Conservation (phyloP, 2,329 filamentous ascomycete species). For the Sclerotinia minor region DNA sequence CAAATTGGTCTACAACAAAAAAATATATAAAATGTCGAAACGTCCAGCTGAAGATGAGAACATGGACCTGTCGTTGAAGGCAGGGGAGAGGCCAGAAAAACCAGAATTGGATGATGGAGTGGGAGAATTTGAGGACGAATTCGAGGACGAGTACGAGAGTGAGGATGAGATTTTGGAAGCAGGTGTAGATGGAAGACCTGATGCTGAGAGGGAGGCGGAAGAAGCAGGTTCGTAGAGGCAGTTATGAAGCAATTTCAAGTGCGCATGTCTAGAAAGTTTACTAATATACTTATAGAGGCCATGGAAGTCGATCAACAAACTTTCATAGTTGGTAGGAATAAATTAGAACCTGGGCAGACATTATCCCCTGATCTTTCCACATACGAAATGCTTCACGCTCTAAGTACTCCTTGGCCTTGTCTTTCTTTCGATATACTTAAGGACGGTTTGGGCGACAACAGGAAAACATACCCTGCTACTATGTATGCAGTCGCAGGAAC, state of each 20-base stretch:
- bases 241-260: not conserved
- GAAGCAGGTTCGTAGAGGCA: constrained; percentile 61
- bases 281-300: constrained; percentile 52
- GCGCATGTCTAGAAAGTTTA: constrained; percentile 22
- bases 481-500: constrained; percentile 95
- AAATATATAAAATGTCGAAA: constrained; percentile 55
- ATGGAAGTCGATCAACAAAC: constrained; percentile 95
- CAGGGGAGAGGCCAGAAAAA: constrained; percentile 60
- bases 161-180: constrained; percentile 93
- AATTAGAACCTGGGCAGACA: constrained; percentile 86
- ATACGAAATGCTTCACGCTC: constrained; percentile 94
- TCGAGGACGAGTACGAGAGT: constrained; percentile 87
- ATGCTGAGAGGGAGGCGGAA: constrained; percentile 88
- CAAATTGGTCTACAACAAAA: constrained; percentile 36
- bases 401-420: constrained; percentile 95
- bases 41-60: constrained; percentile 53
- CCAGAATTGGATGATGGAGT: constrained; percentile 62
- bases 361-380: constrained; percentile 89
- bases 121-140: constrained; percentile 93
- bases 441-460: constrained; percentile 82
- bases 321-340: constrained; percentile 93
- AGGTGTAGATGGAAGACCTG: constrained; percentile 87
- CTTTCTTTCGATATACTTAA: constrained; percentile 91
- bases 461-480: constrained; percentile 91
- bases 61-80: constrained; percentile 56